Base-by-base conservation (phyloP, 352 stramenopile species). In the Peronosclerospora sorghi region DNA sequence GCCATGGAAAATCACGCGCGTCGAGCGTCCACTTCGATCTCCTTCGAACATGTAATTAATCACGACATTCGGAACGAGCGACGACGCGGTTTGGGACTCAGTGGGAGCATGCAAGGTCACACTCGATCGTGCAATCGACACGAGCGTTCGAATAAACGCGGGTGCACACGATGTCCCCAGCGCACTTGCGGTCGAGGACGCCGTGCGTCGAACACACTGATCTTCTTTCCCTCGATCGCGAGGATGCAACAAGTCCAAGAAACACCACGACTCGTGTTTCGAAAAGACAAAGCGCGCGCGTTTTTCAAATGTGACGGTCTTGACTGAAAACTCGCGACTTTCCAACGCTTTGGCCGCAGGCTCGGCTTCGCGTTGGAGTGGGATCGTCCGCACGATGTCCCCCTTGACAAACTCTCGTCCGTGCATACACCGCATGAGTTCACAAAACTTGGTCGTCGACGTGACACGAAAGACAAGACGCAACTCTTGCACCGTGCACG, bases 21-120 rank as follows among this genome's bases (percentile, higher is more conserved):
- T 68, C 13, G 47, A 48, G 4, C 52, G 40, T 0, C 62, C 52
- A 8, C 37, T 58, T 14, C 39, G 24, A 19, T 66, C 64, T 51
- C 73, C 57, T 26, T 74, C 61, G 18, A 73, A 73, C 8, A 37
- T 58, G 14, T 69, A 75, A 26, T 64, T 69, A 27, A 65, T 65
- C 32, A 70, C 48, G 5, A 79, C 62, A 34, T 68, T 55, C 8
- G 65, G 58, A 15, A 62, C 56, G 19, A 69, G 50, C 18, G 47
- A 52, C n/a, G 18, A 5, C 30, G 17, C 15, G 5, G 44, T 34
- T 12, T 34, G 42, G 15, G 48, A 32, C 9, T 48, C 21, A 5
- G 14, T 15, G 7, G 40, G 1, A 12, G 49, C 59, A 26, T 48
- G 35, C 12, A 48, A 29, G 8, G 56, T 38, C 14, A 62, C 42